These are phyloP conservation scores for Ogataea dorogensis DNA, from an alignment of 805 yeast species.

Conservation along the genomic window DNA sequence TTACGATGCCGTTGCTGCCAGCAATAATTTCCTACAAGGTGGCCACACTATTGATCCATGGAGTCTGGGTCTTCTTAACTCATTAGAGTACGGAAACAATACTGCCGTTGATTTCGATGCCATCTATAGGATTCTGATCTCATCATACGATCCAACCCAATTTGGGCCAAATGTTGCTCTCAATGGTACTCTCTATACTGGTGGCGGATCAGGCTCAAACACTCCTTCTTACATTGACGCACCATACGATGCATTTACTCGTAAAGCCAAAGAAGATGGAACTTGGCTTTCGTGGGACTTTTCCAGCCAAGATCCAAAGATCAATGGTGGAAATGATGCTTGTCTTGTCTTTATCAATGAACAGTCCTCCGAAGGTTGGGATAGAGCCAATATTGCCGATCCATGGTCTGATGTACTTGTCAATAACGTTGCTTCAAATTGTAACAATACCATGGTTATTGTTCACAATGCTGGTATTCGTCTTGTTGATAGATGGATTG, in stretches of 20 bases:
- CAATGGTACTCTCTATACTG: slow-evolving; percentile 54
- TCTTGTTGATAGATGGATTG: slow-evolving; percentile 53
- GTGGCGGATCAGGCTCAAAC: slow-evolving; percentile 67
- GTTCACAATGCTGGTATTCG: slow-evolving; percentile 63
- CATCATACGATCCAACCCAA: slow-evolving; percentile 6
- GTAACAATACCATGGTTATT: slow-evolving; percentile 56
- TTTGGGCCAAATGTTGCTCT: slow-evolving; percentile 24
- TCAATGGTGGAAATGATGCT: slow-evolving; percentile 45
- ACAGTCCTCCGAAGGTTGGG: slow-evolving; percentile 57
- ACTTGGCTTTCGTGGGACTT: slow-evolving; percentile 18
- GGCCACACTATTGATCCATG: slow-evolving; percentile 6
- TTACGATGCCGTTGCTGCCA: slow-evolving; percentile 15
- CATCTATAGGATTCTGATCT: slow-evolving; percentile 7
- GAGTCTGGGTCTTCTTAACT: slow-evolving; percentile 8
- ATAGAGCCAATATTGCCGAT: slow-evolving; percentile 54
- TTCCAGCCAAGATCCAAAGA: slow-evolving; percentile 41
- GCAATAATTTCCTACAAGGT: slow-evolving; percentile 3
- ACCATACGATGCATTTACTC: slow-evolving; percentile 54
- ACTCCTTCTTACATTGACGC: slow-evolving; percentile 56
- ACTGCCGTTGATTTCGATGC: slow-evolving; percentile 2
- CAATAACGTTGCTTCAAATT: slow-evolving; percentile 44
- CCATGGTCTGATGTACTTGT: slow-evolving; percentile 54
- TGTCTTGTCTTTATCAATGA: slow-evolving; percentile 56
- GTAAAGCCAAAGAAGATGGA: slow-evolving; percentile 36
- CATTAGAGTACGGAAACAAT: slow-evolving; percentile 13